phyloP scores from a whole-genome alignment of 192 early-diverging fungal genomes.

The Linderina pennispora region DNA sequence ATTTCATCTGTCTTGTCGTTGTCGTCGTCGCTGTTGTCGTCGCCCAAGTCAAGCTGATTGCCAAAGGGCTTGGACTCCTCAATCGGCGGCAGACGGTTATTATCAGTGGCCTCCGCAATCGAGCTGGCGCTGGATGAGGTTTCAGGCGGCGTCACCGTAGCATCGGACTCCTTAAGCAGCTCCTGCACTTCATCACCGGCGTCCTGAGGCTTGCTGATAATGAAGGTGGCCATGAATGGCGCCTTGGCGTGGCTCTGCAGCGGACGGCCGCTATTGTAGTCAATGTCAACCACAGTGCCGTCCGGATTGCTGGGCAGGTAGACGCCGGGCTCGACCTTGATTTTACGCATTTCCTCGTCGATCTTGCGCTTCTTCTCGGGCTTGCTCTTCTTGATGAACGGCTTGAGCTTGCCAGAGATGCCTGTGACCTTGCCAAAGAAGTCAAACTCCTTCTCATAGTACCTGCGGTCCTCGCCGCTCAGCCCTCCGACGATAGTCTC shows the following conservation, averaged over 20 bases:
- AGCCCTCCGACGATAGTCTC: slow-evolving; percentile 68
- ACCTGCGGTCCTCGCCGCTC: slow-evolving; percentile 81
- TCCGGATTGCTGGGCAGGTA: slow-evolving; percentile 98
- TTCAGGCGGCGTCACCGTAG: slow-evolving; percentile 27
- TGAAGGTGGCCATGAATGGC: slow-evolving; percentile 98
- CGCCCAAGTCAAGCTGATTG: slow-evolving; percentile 5
- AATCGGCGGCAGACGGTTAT: slow-evolving; percentile 7
- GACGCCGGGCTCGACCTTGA: slow-evolving; percentile 92
- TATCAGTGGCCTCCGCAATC: background rate
- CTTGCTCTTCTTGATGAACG: slow-evolving; percentile 83
- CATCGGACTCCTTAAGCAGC: slow-evolving; percentile 33
- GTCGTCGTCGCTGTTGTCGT: background rate
- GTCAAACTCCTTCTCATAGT: slow-evolving; percentile 93
- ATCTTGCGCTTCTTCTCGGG: slow-evolving; percentile 98
- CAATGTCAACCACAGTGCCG: slow-evolving; percentile 89
- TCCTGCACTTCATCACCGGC: slow-evolving; percentile 57
- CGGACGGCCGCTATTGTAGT: slow-evolving; percentile 88
- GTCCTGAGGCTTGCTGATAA: slow-evolving; percentile 60
- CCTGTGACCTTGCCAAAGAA: slow-evolving; percentile 96
- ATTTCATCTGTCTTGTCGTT: too few species aligned
- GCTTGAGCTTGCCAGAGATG: slow-evolving; percentile 97
- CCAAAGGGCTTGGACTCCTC: slow-evolving; percentile 6
- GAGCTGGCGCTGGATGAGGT: background rate
- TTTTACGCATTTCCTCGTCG: slow-evolving; percentile 95
- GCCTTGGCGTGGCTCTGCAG: slow-evolving; percentile 98